These are phyloP conservation scores for Arthrobotrys pseudoclavata DNA, from an alignment of 2,329 filamentous ascomycete genomes.

Conservation along the genomic window DNA sequence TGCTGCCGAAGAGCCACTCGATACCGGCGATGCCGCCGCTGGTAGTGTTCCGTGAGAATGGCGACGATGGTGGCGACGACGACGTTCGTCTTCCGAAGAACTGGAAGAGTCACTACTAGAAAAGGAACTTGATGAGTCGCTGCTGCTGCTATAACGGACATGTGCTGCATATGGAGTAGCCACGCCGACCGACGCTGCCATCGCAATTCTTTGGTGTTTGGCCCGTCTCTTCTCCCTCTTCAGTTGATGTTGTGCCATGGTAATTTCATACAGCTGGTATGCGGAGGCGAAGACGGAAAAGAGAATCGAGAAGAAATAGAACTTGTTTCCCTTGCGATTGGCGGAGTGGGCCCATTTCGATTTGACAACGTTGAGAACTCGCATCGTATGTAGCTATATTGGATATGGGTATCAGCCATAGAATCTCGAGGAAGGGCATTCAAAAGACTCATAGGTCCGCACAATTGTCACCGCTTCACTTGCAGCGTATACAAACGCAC, in stretches of 20 bases:
- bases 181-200: conserved; percentile 24
- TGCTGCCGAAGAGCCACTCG: conserved; percentile 32
- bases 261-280: conserved; percentile 55
- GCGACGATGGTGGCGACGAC: conserved; percentile 9
- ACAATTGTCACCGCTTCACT: conserved; percentile 57
- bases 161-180: conserved; percentile 23
- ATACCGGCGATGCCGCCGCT: conserved; percentile 22
- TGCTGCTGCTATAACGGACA: conserved; percentile 4
- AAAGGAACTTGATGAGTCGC: conserved; percentile 8
- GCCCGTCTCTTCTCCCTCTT: conserved; percentile 34
- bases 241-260: conserved; percentile 31
- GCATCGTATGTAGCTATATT: conserved; percentile 50
- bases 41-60: conserved; percentile 29
- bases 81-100: conserved; percentile 22
- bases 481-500: conserved; percentile 52
- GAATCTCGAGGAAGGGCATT: neutral
- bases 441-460: neutral
- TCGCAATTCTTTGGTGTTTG: conserved; percentile 39
- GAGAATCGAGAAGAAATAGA: conserved; percentile 54
- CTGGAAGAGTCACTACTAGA: conserved; percentile 25
- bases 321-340: conserved; percentile 46
- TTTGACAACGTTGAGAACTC: conserved; percentile 42
- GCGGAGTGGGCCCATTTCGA: conserved; percentile 45
- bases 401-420: conserved; percentile 3
- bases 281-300: conserved; percentile 57